These are phyloP conservation scores for Glycyrrhiza uralensis DNA, from an alignment of 306 rosid species.

Conservation along the genomic window DNA sequence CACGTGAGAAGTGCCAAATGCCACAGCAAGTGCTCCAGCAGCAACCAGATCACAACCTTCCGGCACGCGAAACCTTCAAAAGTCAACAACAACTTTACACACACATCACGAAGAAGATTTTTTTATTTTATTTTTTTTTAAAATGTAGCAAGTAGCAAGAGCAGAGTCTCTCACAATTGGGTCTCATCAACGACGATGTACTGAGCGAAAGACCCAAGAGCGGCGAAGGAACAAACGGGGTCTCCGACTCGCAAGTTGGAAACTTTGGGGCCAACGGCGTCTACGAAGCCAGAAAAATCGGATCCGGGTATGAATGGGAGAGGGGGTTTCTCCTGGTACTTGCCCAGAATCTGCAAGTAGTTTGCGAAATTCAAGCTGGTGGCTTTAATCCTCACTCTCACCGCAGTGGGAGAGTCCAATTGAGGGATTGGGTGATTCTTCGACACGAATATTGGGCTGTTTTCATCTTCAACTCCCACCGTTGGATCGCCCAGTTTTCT, in stretches of 20 bases:
- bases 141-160: neutral
- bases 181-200: slow-evolving; percentile 64
- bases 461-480: neutral
- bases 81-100: neutral
- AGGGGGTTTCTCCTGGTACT: slow-evolving; percentile 69
- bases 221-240: slow-evolving; percentile 64
- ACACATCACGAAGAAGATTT: neutral
- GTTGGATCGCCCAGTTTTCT: slow-evolving; percentile 87
- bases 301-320: slow-evolving; percentile 87
- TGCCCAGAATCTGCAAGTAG: slow-evolving; percentile 73
- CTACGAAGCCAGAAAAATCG: slow-evolving; percentile 80
- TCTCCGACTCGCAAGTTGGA: slow-evolving; percentile 63
- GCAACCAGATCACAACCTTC: slow-evolving; percentile 83
- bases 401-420: slow-evolving; percentile 57
- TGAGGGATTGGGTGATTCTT: slow-evolving; percentile 60
- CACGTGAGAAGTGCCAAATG: slow-evolving; percentile 89
- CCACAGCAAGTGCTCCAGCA: slow-evolving; percentile 88
- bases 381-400: slow-evolving; percentile 77
- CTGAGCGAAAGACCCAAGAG: slow-evolving; percentile 73
- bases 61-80: slow-evolving; percentile 74
- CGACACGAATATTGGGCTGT: slow-evolving; percentile 47
- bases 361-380: slow-evolving; percentile 94
- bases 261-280: slow-evolving; percentile 71
- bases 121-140: too few relatives aligned
- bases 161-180: slow-evolving; percentile 55